Conservation (phyloP, 306 rosid species). For the Sophora flavescens region DNA sequence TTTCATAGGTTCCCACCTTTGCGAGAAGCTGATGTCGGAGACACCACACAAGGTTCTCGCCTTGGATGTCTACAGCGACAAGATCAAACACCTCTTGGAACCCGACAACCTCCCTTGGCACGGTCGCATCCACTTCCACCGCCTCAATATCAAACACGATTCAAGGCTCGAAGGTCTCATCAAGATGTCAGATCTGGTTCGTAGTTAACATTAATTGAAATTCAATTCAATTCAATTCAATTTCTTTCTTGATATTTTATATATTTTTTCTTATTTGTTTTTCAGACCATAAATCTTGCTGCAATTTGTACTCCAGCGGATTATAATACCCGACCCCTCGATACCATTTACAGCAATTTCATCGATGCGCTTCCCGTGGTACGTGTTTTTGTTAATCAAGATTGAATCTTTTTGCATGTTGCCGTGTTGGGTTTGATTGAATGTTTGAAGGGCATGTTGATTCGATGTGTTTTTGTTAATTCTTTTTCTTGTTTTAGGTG, state of each 20-base stretch:
- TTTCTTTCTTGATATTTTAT: too few relatives aligned
- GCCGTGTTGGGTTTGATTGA: constrained; percentile 35
- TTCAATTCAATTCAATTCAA: too few relatives aligned
- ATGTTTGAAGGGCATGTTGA: constrained; percentile 36
- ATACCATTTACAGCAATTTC: constrained; percentile 96
- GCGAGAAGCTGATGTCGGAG: constrained; percentile 86
- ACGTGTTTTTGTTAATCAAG: constrained; percentile 36
- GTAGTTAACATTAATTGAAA: background rate
- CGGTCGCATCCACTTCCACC: constrained; percentile 91
- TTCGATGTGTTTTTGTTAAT: constrained; percentile 12
- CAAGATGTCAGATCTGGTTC: constrained; percentile 94
- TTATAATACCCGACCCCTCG: constrained; percentile 95
- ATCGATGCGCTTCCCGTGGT: constrained; percentile 99
- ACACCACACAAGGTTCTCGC: constrained; percentile 89
- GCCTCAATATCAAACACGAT: constrained; percentile 92
- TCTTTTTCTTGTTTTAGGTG: constrained; percentile 54
- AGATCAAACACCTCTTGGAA: constrained; percentile 91
- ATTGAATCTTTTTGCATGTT: background rate
- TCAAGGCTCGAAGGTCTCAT: constrained; percentile 94
- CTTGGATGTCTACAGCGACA: constrained; percentile 89
- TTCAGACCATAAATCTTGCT: constrained; percentile 90
- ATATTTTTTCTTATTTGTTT: background rate
- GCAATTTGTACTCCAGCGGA: constrained; percentile 99
- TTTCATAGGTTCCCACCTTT: constrained; percentile 96
- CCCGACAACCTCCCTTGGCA: constrained; percentile 75